Base-by-base conservation (phyloP, 2,329 filamentous ascomycete genomes). In the Neofusicoccum parvum region DNA sequence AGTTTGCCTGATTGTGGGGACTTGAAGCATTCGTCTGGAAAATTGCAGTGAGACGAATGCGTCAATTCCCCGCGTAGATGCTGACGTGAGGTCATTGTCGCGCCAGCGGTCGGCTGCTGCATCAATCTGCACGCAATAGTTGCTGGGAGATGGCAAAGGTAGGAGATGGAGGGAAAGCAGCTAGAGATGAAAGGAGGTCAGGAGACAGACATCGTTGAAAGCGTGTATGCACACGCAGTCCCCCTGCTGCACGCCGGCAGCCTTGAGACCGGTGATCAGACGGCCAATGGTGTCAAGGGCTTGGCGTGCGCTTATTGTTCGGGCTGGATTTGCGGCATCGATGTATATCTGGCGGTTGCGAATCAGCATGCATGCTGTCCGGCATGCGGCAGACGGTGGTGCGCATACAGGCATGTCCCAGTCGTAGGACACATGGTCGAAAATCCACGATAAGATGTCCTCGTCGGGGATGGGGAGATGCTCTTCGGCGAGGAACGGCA, bases 191-290 rank as follows among this genome's bases (percentile, higher is more conserved):
- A 12, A 23, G 12, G 27, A 32, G 27, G 27, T 32, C 6, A 32
- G 27, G 27, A 46, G 14, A 62, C 32, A 12, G 9, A 85, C 82
- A 72, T 86, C 81, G 74, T 87, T 87, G 74, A 86, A 86, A 0
- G 83, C 83, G 68, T 87, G 83, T 56, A 87, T 78, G 51, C 82
- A 82, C 9, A 87, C 81, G 66, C 81, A 83, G 67, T 87, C 84
- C 41, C 84, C 85, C 34, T 75, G 72, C 62, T 80, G 69, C 5
- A 87, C 65, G 0, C 85, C 85, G 45, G 81, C 76, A 10, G 76
- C 79, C 41, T 75, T 78, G 59, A 87, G 78, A 0, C 86, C 86
- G 11, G 83, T 83, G 51, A 82, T 80, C 14, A 88, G 73, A 32
- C 86, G 27, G 6, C 27, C 27, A 7, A 32, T 75, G 5, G 82